Evolutionary conservation across 2,329 filamentous ascomycete genomes (phyloP).

Genomic region (Septoria linicola): DNA sequence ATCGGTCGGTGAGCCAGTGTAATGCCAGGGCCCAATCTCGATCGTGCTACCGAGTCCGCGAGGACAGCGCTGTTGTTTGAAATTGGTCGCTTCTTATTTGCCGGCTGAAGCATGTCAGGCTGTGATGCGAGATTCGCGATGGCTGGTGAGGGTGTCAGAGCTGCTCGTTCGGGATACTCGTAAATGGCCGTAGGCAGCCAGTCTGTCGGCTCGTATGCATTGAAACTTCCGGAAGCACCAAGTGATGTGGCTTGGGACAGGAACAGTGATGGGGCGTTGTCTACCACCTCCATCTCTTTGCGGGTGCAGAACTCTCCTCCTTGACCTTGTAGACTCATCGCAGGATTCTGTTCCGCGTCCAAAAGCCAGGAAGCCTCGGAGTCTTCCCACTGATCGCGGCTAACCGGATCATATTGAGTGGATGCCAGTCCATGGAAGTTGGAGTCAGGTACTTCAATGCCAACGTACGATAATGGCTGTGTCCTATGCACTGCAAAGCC

Average conservation of each 20-base stretch:
- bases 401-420: not conserved
- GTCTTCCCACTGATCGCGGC: not conserved
- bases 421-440: not conserved
- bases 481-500: not conserved
- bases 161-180: not conserved
- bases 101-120: no score
- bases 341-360: no score
- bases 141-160: not conserved
- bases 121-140: not conserved
- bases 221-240: not conserved
- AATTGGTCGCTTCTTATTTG: conserved; percentile 8
- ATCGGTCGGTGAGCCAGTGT: not conserved
- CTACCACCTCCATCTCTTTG: not conserved
- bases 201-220: no score
- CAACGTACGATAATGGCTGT: not conserved
- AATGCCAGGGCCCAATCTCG: not conserved
- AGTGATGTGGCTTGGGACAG: not conserved
- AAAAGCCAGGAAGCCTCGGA: not conserved
- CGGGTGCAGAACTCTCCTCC: no score
- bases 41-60: conserved; percentile 8
- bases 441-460: not conserved
- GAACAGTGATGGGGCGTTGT: conserved; percentile 1
- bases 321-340: no score
- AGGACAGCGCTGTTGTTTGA: conserved; percentile 11
- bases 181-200: no score